Evolutionary conservation across 345 rosid species (phyloP).

Genomic region (Salix exigua): DNA sequence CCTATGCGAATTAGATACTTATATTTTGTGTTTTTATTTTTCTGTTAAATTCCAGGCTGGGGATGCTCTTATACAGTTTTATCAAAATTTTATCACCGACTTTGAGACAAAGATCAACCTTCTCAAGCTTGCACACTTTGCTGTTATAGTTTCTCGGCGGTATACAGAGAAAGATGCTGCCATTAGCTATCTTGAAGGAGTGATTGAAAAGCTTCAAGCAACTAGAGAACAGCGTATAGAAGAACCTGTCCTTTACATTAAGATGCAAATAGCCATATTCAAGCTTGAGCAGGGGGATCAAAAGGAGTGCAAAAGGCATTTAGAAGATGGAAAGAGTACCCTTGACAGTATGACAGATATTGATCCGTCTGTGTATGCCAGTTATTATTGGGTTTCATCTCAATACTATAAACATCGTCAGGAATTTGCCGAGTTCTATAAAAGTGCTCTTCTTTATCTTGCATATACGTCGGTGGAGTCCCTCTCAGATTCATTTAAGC

Average conservation of each 20-base stretch:
- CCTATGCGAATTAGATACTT: background rate
- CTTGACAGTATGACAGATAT: slow-evolving; percentile 97
- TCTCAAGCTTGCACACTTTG: slow-evolving; percentile 95
- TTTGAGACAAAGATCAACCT: slow-evolving; percentile 98
- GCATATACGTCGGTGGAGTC: slow-evolving; percentile 94
- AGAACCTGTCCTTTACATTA: slow-evolving; percentile 84
- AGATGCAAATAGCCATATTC: slow-evolving; percentile 79
- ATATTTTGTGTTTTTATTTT: background rate
- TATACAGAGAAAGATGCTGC: slow-evolving; percentile 96
- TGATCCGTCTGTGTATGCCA: slow-evolving; percentile 92
- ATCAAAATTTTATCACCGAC: slow-evolving; percentile 88
- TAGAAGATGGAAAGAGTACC: slow-evolving; percentile 82
- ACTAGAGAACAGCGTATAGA: slow-evolving; percentile 75
- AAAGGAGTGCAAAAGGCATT: slow-evolving; percentile 82
- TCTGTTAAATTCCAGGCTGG: slow-evolving; percentile 60
- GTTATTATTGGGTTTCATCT: slow-evolving; percentile 88
- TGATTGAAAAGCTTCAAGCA: slow-evolving; percentile 74
- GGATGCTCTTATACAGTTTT: slow-evolving; percentile 83
- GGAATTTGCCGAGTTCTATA: slow-evolving; percentile 92
- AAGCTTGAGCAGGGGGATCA: slow-evolving; percentile 89
- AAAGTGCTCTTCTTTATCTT: slow-evolving; percentile 86
- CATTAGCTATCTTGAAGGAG: slow-evolving; percentile 71
- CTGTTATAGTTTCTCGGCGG: slow-evolving; percentile 85
- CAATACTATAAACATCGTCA: slow-evolving; percentile 75
- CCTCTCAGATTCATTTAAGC: slow-evolving; percentile 89